Conservation (phyloP, 495 filamentous ascomycete species). For the Aspergillus coremiiformis region DNA sequence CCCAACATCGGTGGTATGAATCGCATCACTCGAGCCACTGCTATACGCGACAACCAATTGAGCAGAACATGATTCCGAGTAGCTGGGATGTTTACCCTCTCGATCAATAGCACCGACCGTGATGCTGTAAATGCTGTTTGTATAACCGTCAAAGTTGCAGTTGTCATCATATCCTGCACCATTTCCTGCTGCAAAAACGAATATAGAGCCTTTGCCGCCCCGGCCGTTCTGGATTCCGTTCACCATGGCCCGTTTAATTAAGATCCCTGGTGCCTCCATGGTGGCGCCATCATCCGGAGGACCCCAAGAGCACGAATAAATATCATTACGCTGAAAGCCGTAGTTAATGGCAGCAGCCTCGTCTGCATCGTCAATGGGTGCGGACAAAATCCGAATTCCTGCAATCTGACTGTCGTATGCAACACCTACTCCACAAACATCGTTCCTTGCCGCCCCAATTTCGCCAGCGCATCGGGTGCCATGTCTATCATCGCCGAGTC, state of each 20-base stretch:
- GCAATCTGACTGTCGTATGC: conserved; percentile 87
- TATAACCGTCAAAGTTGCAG: conserved; percentile 99
- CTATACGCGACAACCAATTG: conserved; percentile 94
- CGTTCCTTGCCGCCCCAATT: conserved; percentile 80
- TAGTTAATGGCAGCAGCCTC: conserved; percentile 91
- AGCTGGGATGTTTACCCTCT: conserved; percentile 77
- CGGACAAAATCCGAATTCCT: conserved; percentile 84
- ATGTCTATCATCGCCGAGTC: conserved; percentile 73
- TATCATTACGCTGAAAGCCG: conserved; percentile 82
- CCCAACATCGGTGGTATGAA: conserved; percentile 95
- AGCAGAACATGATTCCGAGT: conserved; percentile 93
- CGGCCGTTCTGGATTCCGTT: conserved; percentile 88
- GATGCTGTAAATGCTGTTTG: conserved; percentile 98
- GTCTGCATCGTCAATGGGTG: conserved; percentile 83
- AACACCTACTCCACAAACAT: conserved; percentile 92
- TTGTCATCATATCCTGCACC: conserved; percentile 84
- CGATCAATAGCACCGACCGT: conserved; percentile 91
- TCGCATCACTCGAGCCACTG: conserved; percentile 78
- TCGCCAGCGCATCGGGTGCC: conserved; percentile 94
- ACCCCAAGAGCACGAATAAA: conserved; percentile 98
- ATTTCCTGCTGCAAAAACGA: conserved; percentile 95
- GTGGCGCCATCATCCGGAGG: conserved; percentile 85
- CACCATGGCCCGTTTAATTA: conserved; percentile 85
- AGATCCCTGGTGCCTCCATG: conserved; percentile 87
- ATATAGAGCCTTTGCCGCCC: conserved; percentile 77